Base-by-base conservation (phyloP, 768 basidiomycete species). In the Hericium rajendrae region DNA sequence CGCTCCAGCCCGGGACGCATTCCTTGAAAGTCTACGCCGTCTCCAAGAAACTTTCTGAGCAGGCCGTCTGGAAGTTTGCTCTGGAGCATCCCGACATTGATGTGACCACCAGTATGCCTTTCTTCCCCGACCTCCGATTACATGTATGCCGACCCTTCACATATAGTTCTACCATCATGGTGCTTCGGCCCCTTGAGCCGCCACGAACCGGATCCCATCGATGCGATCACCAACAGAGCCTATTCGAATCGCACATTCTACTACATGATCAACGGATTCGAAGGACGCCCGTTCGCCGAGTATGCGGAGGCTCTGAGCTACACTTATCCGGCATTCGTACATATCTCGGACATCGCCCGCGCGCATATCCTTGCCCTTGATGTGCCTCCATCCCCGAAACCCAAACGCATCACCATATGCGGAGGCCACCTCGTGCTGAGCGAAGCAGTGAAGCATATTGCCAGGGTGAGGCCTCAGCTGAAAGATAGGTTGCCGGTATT, bases 291-390 rank as follows among this genome's bases (percentile, higher is more conserved):
- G 10, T 59, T 60, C 9, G 57, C 61, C 6, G 55, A 55, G 16
- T 20, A 18, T 16, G 43, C 43, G 3, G 20, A 46, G 43, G 20
- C n/a, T 10, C 20, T 46, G n/a, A 66, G 62, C 18, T 16, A 18
- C 43, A 28, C 61, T 4, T 55, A 60, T 8, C 66, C 68, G 2
- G 57, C 60, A 40, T 68, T 59, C 48, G 59, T 62, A 48, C 64
- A 71, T 53, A 63, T 71, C 10, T 56, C 63, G 8, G 69, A 70
- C 51, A 67, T 64, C n/a, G 69, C 70, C 2, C 58, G 55, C 9
- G 69, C 66, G 2, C 67, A 68, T 48, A 60, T 69, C 26, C 55
- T 56, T 22, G 66, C 67, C 15, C 60, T 70, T 28, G 18, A 53
- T 16, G 60, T 53, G 48, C n/a, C 56, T 32, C 37, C 54, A 1